phyloP scores from a whole-genome alignment of 495 filamentous ascomycete species.

The Hypoxylon rickii region DNA sequence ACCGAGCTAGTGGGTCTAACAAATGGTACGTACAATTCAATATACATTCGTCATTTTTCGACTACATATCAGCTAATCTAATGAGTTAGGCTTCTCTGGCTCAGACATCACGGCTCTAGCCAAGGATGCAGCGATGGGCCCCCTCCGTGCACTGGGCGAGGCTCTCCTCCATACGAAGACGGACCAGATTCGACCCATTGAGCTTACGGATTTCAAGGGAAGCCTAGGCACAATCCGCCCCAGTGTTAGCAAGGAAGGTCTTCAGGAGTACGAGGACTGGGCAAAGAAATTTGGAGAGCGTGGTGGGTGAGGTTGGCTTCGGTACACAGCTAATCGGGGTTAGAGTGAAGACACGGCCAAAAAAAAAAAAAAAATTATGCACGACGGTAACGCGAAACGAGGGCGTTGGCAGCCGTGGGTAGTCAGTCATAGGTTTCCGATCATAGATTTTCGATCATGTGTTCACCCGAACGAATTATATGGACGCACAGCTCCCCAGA shows the following conservation, averaged over 20 bases:
- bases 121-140: slow-evolving; percentile 98
- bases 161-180: slow-evolving; percentile 85
- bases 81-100: slow-evolving; percentile 80
- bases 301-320: slow-evolving; percentile 61
- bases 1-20: slow-evolving; percentile 77
- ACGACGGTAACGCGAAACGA: no score
- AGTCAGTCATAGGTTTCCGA: no score
- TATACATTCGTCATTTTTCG: not conserved
- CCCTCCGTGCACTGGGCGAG: slow-evolving; percentile 88
- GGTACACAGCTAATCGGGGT: not conserved
- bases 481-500: no score
- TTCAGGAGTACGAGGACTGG: slow-evolving; percentile 93
- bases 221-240: slow-evolving; percentile 87
- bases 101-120: slow-evolving; percentile 97
- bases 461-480: no score
- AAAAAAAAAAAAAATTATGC: no score
- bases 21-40: slow-evolving; percentile 64
- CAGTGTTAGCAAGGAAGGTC: slow-evolving; percentile 82
- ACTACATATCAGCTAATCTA: slow-evolving; percentile 8
- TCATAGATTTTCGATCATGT: no score
- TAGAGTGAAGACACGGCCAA: no score
- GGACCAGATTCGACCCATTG: slow-evolving; percentile 91
- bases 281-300: slow-evolving; percentile 90
- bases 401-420: no score
- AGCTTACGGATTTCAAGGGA: slow-evolving; percentile 78